Evolutionary conservation across 1,139 yeast species (phyloP).

Genomic region (Yamadazyma dushanensis): DNA sequence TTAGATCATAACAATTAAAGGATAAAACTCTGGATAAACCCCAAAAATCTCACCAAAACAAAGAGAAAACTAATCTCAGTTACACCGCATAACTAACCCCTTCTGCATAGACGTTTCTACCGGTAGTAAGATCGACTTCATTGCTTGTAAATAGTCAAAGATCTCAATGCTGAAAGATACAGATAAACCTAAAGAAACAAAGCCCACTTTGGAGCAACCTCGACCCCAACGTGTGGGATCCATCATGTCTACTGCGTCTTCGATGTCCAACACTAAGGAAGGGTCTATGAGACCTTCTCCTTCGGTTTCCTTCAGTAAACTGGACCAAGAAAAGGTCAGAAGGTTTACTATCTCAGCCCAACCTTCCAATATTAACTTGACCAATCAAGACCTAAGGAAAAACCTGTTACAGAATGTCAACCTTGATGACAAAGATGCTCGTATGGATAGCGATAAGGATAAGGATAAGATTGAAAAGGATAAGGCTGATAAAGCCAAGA

Average conservation of each 20-base stretch:
- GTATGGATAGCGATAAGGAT: background rate
- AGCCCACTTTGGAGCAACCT: conserved; percentile 15
- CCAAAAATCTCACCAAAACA: too few relatives aligned
- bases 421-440: conserved; percentile 1
- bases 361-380: conserved; percentile 32
- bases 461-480: conserved; percentile 2
- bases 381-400: conserved; percentile 12
- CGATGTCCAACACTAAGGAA: background rate
- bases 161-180: background rate
- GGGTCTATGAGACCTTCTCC: conserved; percentile 14
- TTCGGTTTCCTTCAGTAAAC: conserved; percentile 41
- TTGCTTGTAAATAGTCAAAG: conserved; percentile 1
- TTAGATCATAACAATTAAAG: background rate
- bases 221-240: conserved; percentile 12
- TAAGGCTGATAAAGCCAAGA: background rate
- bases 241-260: conserved; percentile 3
- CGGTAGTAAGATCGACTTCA: background rate
- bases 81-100: too few relatives aligned
- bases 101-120: too few relatives aligned
- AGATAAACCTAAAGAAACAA: background rate
- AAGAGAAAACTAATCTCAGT: too few relatives aligned
- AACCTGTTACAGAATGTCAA: conserved; percentile 12
- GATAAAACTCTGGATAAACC: background rate
- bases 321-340: conserved; percentile 42
- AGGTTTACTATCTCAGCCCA: conserved; percentile 49